Conservation (phyloP, 371 early-diverging fungal species). For the Mucor sp. region DNA sequence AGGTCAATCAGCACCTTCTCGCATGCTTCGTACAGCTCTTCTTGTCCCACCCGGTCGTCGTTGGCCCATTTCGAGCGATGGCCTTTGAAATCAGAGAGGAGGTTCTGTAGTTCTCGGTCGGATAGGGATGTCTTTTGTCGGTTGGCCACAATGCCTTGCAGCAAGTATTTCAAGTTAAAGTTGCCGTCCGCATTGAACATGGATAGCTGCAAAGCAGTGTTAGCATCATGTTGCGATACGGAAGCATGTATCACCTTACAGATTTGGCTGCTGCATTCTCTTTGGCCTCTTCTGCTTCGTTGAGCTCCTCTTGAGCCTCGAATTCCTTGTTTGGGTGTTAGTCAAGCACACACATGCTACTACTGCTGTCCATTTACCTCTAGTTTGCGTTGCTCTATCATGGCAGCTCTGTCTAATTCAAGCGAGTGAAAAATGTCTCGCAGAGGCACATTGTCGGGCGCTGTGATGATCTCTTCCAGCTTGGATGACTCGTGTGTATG, state of each 20-base stretch:
- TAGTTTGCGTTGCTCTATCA: slow-evolving; percentile 66
- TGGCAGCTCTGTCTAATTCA: slow-evolving; percentile 74
- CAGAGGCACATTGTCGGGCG: slow-evolving; percentile 46
- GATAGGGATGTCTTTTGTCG: slow-evolving; percentile 64
- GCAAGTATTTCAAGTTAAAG: slow-evolving; percentile 75
- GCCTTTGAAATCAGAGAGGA: slow-evolving; percentile 85
- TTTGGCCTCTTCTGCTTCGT: slow-evolving; percentile 53
- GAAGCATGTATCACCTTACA: slow-evolving; percentile 8
- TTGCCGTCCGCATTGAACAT: slow-evolving; percentile 54
- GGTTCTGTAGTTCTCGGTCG: slow-evolving; percentile 72
- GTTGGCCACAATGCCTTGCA: slow-evolving; percentile 76
- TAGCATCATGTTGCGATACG: background rate
- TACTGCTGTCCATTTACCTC: slow-evolving; percentile 26
- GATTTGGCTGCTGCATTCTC: slow-evolving; percentile 38
- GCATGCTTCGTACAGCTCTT: slow-evolving; percentile 86
- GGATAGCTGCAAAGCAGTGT: slow-evolving; percentile 25
- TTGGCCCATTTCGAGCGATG: slow-evolving; percentile 92
- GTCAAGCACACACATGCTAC: background rate
- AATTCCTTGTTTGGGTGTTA: slow-evolving; percentile 29
- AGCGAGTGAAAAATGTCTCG: slow-evolving; percentile 77
- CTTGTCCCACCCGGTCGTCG: slow-evolving; percentile 89
- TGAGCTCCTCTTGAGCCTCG: slow-evolving; percentile 56
- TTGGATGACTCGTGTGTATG: slow-evolving; percentile 1
- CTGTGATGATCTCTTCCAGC: slow-evolving; percentile 2
- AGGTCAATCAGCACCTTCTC: slow-evolving; percentile 86